Evolutionary conservation across 371 early-diverging fungal genomes (phyloP), one percentile per base, ranked within the genome.

Genomic region (Blakeslea trispora): DNA sequence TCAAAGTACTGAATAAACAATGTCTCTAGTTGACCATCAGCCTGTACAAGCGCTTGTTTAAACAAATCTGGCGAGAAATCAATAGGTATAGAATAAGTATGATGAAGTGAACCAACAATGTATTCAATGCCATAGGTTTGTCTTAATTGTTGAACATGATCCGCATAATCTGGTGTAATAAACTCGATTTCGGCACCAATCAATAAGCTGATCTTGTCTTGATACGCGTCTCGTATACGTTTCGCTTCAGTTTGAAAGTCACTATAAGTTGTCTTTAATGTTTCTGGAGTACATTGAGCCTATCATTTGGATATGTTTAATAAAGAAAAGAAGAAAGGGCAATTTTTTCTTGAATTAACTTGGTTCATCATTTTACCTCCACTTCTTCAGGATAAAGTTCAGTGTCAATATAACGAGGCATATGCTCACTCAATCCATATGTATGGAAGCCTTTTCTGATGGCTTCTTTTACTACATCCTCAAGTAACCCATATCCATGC

Each of bases 71-170:
- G 59, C 37, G 89, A 86, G 61, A 89, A 96, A 63, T 97, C 98
- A 62, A 96, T 82, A 4, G 98, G 95, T 17, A 84, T 69, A 0
- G 78, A 81, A 35, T 75, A 65, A 4, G 93, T 84, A 58, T 98
- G 97, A 70, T 98, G 98, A 39, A 97, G 74, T 0, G 96, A 95
- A 1, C 98, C 98, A n/a, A 98, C 95, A 3, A 93, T 65, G 61
- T 93, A 96, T 60, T 96, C 90, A 22, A 69, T 68, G 17, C 48
- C 65, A 63, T 53, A 37, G 17, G 15, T 66, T 15, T 49, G 48
- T 43, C 65, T 55, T 17, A 79, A 50, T 10, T 44, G 59, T 3
- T 55, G 39, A 1, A 66, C 60, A 58, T 60, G 65, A 11, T 61
- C 67, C 23, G 61, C 71, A 57, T 74, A 72, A 21, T 53, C 61